Base-by-base conservation (phyloP, 352 stramenopile species). In the Phytopythium cucurbitacearum region DNA sequence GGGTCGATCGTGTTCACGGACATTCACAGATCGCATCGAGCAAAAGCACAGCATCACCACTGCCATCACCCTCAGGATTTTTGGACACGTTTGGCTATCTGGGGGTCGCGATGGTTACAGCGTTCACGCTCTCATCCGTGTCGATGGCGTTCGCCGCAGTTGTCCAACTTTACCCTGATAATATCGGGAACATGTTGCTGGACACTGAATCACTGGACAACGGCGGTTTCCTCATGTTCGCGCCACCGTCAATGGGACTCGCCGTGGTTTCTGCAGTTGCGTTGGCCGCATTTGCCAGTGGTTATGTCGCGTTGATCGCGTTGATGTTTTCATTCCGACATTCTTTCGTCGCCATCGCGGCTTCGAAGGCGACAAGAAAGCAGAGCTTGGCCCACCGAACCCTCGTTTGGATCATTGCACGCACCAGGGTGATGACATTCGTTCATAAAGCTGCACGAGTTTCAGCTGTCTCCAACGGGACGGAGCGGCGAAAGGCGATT, bases 171-270 rank as follows among this genome's bases (percentile, higher is more conserved):
- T 62, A 69, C 40, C 71, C 74, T 0, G 66, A 56, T 1, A 43
- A 63, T 51, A 72, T 69, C 10, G 71, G 60, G 7, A 85, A 85
- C 40, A 62, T 66, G 40, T 34, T 82, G 5, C 73, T 82, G 64
- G 46, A 71, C 40, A 85, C 74, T 1, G 53, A 66, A 7, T 53
- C 38, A 7, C 65, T 72, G 12, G 71, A 85, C 44, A 62, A 67
- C 12, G 75, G 75, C 10, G 65, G 81, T 9, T 85, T 85, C 40
- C 65, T 77, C 51, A 51, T 81, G 39, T 57, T 80, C 36, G 58
- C 67, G 0, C 60, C 71, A 21, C 59, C 69, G 2, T 65, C 71
- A 8, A 42, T 55, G 7, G 56, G 35, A 0, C 67, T 70, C 1
- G 67, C 65, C 5, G 61, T 73, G 28, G 57, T 67, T 5, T 71